Base-by-base conservation (phyloP, 768 basidiomycete species). In the Suillus americanus region DNA sequence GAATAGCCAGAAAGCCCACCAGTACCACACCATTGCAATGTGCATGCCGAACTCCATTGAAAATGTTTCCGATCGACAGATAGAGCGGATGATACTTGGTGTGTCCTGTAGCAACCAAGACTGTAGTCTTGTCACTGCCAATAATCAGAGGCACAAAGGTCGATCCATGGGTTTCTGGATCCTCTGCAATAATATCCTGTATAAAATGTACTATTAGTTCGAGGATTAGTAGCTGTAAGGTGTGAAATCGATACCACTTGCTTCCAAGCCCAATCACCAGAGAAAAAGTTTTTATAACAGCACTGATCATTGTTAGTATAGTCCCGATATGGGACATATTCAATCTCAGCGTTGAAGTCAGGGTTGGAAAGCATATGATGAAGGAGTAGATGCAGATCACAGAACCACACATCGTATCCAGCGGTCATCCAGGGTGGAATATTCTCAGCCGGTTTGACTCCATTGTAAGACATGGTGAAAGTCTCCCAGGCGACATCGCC, bases 101-200 rank as follows among this genome's bases (percentile, higher is more conserved):
- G 10, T 73, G 64, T 2, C 73, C 71, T 6, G 67, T 70, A 3
- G 65, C 68, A 3, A 78, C 76, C 0, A 77, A 81, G 0, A 80
- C 78, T 0, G 78, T 80, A 0, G 79, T 82, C 63, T 81, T 81
- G 62, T 82, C 78, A 61, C 76, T 79, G 0, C 79, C 79, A 6
- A 67, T 62, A 18, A 80, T 63, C 25, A 80, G 61, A 2, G 77
- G 73, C 4, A 75, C 71, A 30, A 78, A 67, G 65, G 76, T 74
- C 2, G 74, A 64, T 10, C 79, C 79, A 45, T 72, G 71, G 2
- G 65, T 77, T 28, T 14, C 25, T 1, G 67, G 60, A 59, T 77
- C 69, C 35, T 68, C 28, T 0, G 70, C 46, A 54, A 75, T 72
- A 16, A 46, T 67, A 56, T 75, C 69, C 76, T 77, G n/a, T 18